These are phyloP conservation scores for Neotropicomus parvogracilis DNA, from an alignment of 1,284 basidiomycete genomes.

Conservation along the genomic window DNA sequence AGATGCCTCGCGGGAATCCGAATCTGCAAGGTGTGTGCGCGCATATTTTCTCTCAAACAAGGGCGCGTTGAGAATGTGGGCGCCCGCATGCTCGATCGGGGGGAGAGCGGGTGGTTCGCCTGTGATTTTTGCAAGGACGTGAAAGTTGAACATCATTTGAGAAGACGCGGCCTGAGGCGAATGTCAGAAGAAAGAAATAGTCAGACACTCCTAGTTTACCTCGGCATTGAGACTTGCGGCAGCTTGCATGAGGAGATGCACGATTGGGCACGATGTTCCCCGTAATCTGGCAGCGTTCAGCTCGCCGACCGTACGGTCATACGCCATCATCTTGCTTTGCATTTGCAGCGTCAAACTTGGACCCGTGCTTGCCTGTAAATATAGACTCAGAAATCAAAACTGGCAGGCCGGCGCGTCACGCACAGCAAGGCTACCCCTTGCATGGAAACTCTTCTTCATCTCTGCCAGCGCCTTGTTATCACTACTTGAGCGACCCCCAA, in stretches of 20 bases:
- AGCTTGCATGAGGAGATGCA: conserved; percentile 67
- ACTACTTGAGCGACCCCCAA: conserved; percentile 60
- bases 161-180: conserved; percentile 41
- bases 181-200: conserved; percentile 1
- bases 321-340: conserved; percentile 95
- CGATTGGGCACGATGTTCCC: conserved; percentile 69
- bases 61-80: conserved; percentile 73
- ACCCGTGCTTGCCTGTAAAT: conserved; percentile 43
- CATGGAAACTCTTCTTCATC: conserved; percentile 57
- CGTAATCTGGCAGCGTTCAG: conserved; percentile 72
- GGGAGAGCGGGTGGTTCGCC: conserved; percentile 64
- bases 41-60: conserved; percentile 72
- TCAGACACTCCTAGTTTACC: conserved; percentile 35
- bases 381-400: conserved; percentile 8
- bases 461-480: conserved; percentile 54
- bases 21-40: conserved; percentile 65
- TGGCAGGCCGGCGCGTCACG: conserved; percentile 22
- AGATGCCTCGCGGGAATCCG: conserved; percentile 62
- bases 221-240: conserved; percentile 54
- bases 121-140: conserved; percentile 69
- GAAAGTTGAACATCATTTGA: conserved; percentile 68
- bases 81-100: conserved; percentile 69
- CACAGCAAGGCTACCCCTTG: conserved; percentile 53
- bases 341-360: conserved; percentile 67
- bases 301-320: conserved; percentile 75